Percentiles rank a stretch among this genome's conserved stretches.
Conservation (phyloP, 495 filamentous ascomycete species). For the Podospora conica region DNA sequence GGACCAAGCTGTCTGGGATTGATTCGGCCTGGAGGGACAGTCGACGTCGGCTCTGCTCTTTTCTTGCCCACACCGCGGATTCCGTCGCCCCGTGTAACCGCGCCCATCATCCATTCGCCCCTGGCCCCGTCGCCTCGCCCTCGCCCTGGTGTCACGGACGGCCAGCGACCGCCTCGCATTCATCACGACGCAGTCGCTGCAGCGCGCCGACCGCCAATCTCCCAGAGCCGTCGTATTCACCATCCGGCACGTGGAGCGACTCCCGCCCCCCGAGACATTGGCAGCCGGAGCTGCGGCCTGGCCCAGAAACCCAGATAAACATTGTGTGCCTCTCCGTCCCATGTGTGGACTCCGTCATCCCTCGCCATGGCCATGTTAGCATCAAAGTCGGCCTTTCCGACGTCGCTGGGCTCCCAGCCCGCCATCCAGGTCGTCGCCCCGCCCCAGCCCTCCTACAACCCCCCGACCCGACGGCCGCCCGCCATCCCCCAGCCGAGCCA, state of each 20-base stretch:
- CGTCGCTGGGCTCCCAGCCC: slow-evolving; percentile 52
- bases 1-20: slow-evolving; percentile 11
- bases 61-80: not conserved
- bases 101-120: slow-evolving; percentile 2
- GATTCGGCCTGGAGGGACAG: slow-evolving; percentile 7
- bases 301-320: not conserved
- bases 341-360: slow-evolving; percentile 21
- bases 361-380: slow-evolving; percentile 75
- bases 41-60: not conserved
- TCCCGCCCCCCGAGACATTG: not conserved
- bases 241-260: not conserved
- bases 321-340: slow-evolving; percentile 14
- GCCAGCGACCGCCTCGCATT: slow-evolving; percentile 1
- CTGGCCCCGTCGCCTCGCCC: not conserved
- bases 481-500: slow-evolving; percentile 55
- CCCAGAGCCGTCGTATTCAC: not conserved
- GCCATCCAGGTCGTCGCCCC: slow-evolving; percentile 49
- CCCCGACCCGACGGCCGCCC: slow-evolving; percentile 47
- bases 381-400: slow-evolving; percentile 70
- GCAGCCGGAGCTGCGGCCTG: slow-evolving; percentile 2
- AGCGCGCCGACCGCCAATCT: not conserved
- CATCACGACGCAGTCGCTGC: slow-evolving; percentile 3
- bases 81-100: slow-evolving; percentile 9
- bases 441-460: slow-evolving; percentile 44
- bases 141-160: slow-evolving; percentile 7